Percentiles rank a stretch among this genome's conserved stretches.
Conservation (phyloP, 2,329 filamentous ascomycete species). For the Dactylonectria estremocensis region DNA sequence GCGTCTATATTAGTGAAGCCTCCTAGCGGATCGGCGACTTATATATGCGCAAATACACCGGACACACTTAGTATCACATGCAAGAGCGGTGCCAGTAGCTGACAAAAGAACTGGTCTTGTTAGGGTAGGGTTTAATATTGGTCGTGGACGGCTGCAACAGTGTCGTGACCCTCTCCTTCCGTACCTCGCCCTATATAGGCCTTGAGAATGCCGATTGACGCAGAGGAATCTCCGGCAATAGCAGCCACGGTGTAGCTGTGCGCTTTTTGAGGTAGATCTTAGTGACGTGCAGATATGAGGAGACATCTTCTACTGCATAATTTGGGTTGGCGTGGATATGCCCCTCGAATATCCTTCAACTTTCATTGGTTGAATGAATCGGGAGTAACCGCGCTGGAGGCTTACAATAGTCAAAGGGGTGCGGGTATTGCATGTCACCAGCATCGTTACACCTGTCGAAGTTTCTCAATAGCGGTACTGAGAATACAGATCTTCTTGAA, state of each 20-base stretch:
- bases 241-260: background rate
- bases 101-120: background rate
- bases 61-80: background rate
- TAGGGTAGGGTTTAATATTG: background rate
- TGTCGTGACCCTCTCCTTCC: no score
- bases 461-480: background rate
- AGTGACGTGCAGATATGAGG: background rate
- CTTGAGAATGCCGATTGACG: no score
- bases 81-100: background rate
- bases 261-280: background rate
- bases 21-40: background rate
- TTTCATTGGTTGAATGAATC: background rate
- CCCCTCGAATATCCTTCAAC: background rate
- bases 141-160: no score
- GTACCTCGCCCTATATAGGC: no score
- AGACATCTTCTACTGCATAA: background rate
- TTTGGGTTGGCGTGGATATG: background rate
- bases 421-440: background rate
- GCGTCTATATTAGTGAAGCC: background rate
- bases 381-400: background rate
- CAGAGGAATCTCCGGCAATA: background rate
- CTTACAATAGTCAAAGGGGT: background rate
- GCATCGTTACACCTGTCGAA: background rate
- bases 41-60: background rate
- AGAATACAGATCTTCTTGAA: background rate